Conservation (phyloP, 352 stramenopile species). For the Phytopythium kandeliae region DNA sequence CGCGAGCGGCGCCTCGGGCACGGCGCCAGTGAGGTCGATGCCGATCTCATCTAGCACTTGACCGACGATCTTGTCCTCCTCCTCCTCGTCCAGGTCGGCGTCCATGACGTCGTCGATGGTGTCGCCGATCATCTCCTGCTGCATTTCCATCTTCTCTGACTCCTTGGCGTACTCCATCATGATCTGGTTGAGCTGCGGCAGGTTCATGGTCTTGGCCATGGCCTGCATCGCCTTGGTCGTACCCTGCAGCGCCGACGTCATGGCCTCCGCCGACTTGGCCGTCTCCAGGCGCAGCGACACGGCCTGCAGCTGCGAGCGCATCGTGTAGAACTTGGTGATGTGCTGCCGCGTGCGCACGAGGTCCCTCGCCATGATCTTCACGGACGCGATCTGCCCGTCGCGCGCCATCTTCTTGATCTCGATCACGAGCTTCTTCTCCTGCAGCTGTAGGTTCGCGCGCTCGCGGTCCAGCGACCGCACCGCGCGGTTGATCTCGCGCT, state of each 20-base stretch:
- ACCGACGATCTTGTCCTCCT: slow-evolving; percentile 95
- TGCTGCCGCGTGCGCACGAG: slow-evolving; percentile 94
- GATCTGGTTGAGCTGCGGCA: slow-evolving; percentile 96
- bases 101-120: slow-evolving; percentile 97
- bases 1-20: slow-evolving; percentile 85
- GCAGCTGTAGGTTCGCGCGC: slow-evolving; percentile 85
- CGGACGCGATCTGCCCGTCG: slow-evolving; percentile 93
- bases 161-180: slow-evolving; percentile 98
- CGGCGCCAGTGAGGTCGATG: slow-evolving; percentile 89
- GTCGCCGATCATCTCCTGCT: slow-evolving; percentile 97
- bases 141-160: slow-evolving; percentile 97
- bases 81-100: slow-evolving; percentile 93
- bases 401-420: slow-evolving; percentile 98
- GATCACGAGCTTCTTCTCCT: slow-evolving; percentile 94
- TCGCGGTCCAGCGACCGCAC: slow-evolving; percentile 96
- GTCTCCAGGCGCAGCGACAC: slow-evolving; percentile 93
- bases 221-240: slow-evolving; percentile 82
- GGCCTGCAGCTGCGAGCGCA: slow-evolving; percentile 95
- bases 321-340: slow-evolving; percentile 98
- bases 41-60: slow-evolving; percentile 98
- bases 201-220: slow-evolving; percentile 95
- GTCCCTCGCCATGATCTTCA: slow-evolving; percentile 98
- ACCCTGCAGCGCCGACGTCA: slow-evolving; percentile 84
- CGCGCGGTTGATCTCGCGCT: slow-evolving; percentile 96
- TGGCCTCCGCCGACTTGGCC: slow-evolving; percentile 95